phyloP scores from a whole-genome alignment of 768 basidiomycete genomes.

The Lyophyllum decastes region DNA sequence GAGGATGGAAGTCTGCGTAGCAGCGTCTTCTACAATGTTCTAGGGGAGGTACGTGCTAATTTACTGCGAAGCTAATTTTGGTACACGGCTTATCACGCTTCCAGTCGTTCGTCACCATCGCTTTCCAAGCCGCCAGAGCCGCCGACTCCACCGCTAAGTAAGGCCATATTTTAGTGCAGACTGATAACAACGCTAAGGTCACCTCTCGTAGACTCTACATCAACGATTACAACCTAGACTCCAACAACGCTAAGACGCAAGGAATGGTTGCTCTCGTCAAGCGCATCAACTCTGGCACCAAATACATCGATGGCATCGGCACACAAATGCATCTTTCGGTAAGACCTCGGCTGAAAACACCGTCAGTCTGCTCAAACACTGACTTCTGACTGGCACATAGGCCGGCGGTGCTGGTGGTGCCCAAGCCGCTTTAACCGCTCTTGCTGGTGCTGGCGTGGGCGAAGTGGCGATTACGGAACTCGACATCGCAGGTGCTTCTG shows the following conservation, averaged over 20 bases:
- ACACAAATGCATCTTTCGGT: conserved; percentile 44
- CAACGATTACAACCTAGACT: conserved; percentile 52
- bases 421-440: conserved; percentile 44
- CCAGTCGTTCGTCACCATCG: conserved; percentile 49
- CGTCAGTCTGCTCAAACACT: background rate
- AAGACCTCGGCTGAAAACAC: too few species aligned
- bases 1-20: conserved; percentile 49
- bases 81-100: background rate
- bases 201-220: conserved; percentile 30
- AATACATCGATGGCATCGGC: conserved; percentile 5
- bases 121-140: conserved; percentile 51
- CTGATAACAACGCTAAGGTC: background rate
- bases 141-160: conserved; percentile 52
- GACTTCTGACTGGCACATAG: conserved; percentile 16
- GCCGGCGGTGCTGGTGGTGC: conserved; percentile 41
- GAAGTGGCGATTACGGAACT: conserved; percentile 53
- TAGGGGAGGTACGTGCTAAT: conserved; percentile 36
- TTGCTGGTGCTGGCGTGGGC: conserved; percentile 38
- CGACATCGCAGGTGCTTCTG: conserved; percentile 37
- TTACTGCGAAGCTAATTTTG: background rate
- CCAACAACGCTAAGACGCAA: conserved; percentile 45
- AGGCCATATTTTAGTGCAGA: background rate
- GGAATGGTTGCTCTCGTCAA: conserved; percentile 42
- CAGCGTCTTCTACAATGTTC: conserved; percentile 49
- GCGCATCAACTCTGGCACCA: conserved; percentile 29